Percentiles rank a stretch among this genome's conserved stretches.
Evolutionary conservation across 257 asterid species (phyloP).

Genomic region (Solanum pinnatisectum): DNA sequence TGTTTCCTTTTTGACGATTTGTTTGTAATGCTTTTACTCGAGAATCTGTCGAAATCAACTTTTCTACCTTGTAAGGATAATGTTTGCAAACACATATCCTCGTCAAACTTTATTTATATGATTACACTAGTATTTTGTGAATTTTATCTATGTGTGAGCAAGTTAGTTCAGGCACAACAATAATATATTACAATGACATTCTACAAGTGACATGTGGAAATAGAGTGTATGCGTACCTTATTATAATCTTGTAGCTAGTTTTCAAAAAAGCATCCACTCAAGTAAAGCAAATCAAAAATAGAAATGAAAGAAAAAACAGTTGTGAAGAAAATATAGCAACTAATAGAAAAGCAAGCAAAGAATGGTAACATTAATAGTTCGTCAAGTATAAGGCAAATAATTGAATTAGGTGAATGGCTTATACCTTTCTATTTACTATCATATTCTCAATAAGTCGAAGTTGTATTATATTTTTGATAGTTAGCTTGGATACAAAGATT

Average conservation of each 20-base stretch:
- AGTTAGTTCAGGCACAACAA: background rate
- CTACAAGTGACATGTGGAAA: no score
- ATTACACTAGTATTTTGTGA: background rate
- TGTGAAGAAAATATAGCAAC: background rate
- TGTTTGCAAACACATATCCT: no score
- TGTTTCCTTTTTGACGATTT: background rate
- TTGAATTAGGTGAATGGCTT: background rate
- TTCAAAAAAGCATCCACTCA: background rate
- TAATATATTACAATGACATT: background rate
- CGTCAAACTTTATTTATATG: background rate
- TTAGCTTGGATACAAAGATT: background rate
- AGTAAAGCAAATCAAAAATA: no score
- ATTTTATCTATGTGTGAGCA: background rate
- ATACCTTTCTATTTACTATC: background rate
- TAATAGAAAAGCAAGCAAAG: no score
- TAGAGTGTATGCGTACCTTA: background rate
- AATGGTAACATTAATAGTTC: no score
- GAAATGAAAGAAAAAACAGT: background rate
- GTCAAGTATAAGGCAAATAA: background rate
- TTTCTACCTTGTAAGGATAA: background rate
- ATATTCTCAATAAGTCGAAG: background rate
- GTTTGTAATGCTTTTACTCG: background rate
- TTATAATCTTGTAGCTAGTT: no score
- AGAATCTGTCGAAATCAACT: no score
- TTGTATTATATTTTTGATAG: background rate